Percentiles rank a stretch among this genome's conserved stretches.
These are phyloP conservation scores for Neonectria faginata DNA, from an alignment of 2,329 filamentous ascomycete species.

Conservation along the genomic window DNA sequence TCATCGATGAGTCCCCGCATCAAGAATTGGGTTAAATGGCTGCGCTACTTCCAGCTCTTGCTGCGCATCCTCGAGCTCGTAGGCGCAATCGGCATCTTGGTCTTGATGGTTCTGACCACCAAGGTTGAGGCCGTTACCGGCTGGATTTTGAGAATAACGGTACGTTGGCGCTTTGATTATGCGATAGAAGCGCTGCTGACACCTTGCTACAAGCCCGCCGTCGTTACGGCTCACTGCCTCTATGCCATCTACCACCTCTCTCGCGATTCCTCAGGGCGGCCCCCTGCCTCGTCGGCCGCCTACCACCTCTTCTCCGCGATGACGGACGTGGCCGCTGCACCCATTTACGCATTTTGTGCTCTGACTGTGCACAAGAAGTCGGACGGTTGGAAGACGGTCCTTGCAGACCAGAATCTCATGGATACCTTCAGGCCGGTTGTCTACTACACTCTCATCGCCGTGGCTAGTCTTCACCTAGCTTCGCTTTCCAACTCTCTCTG, in stretches of 20 bases:
- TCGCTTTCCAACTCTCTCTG: slow-evolving; percentile 79
- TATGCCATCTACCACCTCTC: slow-evolving; percentile 87
- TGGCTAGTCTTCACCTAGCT: slow-evolving; percentile 75
- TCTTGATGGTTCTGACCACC: slow-evolving; percentile 81
- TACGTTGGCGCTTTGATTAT: slow-evolving; percentile 58
- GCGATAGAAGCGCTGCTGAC: slow-evolving; percentile 17
- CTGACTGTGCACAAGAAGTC: slow-evolving; percentile 59
- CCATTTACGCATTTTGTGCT: slow-evolving; percentile 68
- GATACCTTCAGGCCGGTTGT: slow-evolving; percentile 72
- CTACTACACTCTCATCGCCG: slow-evolving; percentile 74
- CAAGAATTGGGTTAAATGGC: slow-evolving; percentile 77
- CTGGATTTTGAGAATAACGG: slow-evolving; percentile 82
- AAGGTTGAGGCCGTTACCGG: slow-evolving; percentile 72
- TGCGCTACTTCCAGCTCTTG: slow-evolving; percentile 75
- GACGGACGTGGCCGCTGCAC: slow-evolving; percentile 71
- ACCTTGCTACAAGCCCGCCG: slow-evolving; percentile 70
- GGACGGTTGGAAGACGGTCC: slow-evolving; percentile 74
- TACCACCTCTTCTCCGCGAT: slow-evolving; percentile 88
- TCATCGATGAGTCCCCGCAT: slow-evolving; percentile 76
- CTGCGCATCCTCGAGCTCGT: slow-evolving; percentile 76
- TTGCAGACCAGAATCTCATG: slow-evolving; percentile 66
- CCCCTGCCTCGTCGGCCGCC: slow-evolving; percentile 83
- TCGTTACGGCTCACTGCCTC: slow-evolving; percentile 75
- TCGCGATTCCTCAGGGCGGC: slow-evolving; percentile 75
- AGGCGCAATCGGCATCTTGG: slow-evolving; percentile 76